Evolutionary conservation across 495 filamentous ascomycete species (phyloP).

Genomic region (Talaromyces stipitatus): DNA sequence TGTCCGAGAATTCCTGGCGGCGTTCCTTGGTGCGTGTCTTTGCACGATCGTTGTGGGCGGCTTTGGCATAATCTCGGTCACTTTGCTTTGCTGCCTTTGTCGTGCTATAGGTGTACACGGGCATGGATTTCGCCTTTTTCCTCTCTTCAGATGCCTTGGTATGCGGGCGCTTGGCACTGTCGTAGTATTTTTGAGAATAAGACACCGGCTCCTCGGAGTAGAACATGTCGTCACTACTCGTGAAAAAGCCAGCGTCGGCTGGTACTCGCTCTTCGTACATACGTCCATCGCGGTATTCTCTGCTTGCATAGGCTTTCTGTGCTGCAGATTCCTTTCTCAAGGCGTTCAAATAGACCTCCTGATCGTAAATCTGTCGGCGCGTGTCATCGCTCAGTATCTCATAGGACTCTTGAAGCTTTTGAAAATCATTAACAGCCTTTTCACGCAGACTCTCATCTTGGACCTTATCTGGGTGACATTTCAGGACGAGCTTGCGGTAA

Average conservation of each 20-base stretch:
- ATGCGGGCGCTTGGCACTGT: conserved; percentile 29
- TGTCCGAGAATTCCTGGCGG: conserved; percentile 38
- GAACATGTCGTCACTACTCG: conserved; percentile 6
- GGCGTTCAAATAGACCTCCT: conserved; percentile 57
- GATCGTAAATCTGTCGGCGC: conserved; percentile 67
- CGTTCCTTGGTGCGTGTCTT: conserved; percentile 47
- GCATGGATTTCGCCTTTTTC: conserved; percentile 25
- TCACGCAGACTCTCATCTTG: conserved; percentile 61
- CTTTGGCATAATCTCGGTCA: conserved; percentile 23
- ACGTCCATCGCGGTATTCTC: conserved; percentile 38
- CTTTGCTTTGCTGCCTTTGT: conserved; percentile 20
- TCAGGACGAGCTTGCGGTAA: conserved; percentile 87
- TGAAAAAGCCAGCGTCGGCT: conserved; percentile 19
- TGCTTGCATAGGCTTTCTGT: conserved; percentile 25
- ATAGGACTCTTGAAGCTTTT: conserved; percentile 88
- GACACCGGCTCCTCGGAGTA: conserved; percentile 30
- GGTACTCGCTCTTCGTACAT: conserved; percentile 42
- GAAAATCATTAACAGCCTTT: conserved; percentile 76
- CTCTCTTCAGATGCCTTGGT: conserved; percentile 26
- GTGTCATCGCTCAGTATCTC: conserved; percentile 79
- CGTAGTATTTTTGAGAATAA: conserved; percentile 35
- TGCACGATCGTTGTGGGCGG: conserved; percentile 25
- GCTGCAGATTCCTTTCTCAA: conserved; percentile 44
- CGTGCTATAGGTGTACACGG: conserved; percentile 12
- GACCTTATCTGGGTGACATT: conserved; percentile 94